A percentile compares a stretch with the other conserved stretches of the same genome.
Conservation (phyloP, 129 eudicot genomes). For the Erigeron canadensis region DNA sequence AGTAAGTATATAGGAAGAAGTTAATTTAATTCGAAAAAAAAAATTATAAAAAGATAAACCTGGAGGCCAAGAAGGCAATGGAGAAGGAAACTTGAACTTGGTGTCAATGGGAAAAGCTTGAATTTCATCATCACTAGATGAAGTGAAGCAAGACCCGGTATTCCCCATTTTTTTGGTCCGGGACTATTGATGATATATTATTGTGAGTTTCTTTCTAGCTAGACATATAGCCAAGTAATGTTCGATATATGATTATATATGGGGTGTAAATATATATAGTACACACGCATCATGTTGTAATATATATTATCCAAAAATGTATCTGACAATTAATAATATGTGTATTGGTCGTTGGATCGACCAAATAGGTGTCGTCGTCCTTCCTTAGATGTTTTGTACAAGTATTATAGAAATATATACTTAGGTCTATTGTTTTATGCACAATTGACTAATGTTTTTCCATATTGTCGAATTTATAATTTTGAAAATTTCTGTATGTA, state of each 20-base stretch:
- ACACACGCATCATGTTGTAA: too few relatives aligned
- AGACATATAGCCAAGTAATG: background rate
- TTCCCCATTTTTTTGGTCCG: conserved; percentile 31
- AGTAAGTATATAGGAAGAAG: too few relatives aligned
- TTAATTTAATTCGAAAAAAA: background rate
- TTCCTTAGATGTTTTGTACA: too few relatives aligned
- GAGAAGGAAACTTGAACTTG: conserved; percentile 42
- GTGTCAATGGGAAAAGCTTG: conserved; percentile 35
- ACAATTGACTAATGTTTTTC: too few relatives aligned
- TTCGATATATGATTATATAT: conserved; percentile 1
- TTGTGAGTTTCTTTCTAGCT: background rate
- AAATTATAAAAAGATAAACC: conserved; percentile 1
- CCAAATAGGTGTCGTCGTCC: too few relatives aligned
- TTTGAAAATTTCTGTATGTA: too few relatives aligned
- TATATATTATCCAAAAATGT: too few relatives aligned
- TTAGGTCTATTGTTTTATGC: too few relatives aligned
- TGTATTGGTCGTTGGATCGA: too few relatives aligned
- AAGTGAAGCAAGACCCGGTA: conserved; percentile 14
- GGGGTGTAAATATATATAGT: background rate
- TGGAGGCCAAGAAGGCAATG: conserved; percentile 50
- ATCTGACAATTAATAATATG: too few relatives aligned
- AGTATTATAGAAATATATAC: too few relatives aligned
- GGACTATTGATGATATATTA: background rate
- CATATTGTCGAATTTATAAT: too few relatives aligned
- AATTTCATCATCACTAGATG: background rate